Conservation (phyloP, 805 yeast species). For the Yamadazyma nakazawae region DNA sequence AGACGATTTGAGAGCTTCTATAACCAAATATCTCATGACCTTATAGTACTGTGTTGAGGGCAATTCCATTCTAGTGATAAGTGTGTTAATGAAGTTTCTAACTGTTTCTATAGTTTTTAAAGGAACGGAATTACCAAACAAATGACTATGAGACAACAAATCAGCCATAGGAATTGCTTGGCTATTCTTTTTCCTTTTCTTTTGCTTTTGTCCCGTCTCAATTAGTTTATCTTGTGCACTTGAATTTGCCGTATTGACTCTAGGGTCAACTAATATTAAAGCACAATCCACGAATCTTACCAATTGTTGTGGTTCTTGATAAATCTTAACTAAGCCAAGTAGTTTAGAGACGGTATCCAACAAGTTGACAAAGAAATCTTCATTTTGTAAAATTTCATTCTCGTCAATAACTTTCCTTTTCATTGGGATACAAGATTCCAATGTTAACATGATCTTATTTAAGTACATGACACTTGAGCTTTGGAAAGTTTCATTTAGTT, state of each 20-base stretch:
- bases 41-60: conserved; percentile 63
- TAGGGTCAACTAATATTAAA: conserved; percentile 39
- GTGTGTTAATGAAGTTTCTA: conserved; percentile 45
- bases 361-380: conserved; percentile 37
- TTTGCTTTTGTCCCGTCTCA: conserved; percentile 14
- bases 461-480: conserved; percentile 47
- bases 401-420: conserved; percentile 29
- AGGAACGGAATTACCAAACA: conserved; percentile 47
- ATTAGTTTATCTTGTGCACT: conserved; percentile 8
- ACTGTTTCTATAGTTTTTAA: conserved; percentile 29
- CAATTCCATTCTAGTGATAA: conserved; percentile 48
- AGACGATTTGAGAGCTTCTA: conserved; percentile 33
- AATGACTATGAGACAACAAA: conserved; percentile 59
- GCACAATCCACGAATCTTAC: conserved; percentile 59
- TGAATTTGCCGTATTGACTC: conserved; percentile 15
- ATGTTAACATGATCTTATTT: conserved; percentile 45
- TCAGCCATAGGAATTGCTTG: conserved; percentile 58
- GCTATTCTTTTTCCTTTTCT: conserved; percentile 40
- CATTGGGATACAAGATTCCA: conserved; percentile 62
- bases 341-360: conserved; percentile 24
- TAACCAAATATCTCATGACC: conserved; percentile 40
- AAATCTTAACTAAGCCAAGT: conserved; percentile 34
- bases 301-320: conserved; percentile 50
- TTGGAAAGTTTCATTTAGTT: conserved; percentile 31
- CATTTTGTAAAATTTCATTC: conserved; percentile 35